Percentiles rank a stretch among this genome's conserved stretches.
Evolutionary conservation across 2,329 filamentous ascomycete genomes (phyloP).

Genomic region (Penicillium concentricum): DNA sequence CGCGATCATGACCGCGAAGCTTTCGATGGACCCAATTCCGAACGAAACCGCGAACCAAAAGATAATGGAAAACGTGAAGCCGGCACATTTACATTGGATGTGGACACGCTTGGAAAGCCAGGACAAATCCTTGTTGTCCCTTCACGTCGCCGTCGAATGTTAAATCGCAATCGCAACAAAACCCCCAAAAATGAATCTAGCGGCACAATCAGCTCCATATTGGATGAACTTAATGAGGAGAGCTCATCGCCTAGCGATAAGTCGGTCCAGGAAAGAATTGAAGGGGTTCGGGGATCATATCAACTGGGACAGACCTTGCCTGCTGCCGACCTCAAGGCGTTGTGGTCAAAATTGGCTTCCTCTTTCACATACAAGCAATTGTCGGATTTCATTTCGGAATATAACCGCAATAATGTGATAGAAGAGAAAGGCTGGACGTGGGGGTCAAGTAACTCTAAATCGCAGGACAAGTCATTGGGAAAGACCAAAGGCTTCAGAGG

Average conservation of each 20-base stretch:
- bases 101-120: conserved; percentile 37
- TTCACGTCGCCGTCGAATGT: conserved; percentile 19
- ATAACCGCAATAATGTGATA: background rate
- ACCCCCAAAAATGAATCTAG: conserved; percentile 5
- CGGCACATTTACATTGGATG: conserved; percentile 28
- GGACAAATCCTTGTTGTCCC: conserved; percentile 39
- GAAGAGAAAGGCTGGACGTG: conserved; percentile 19
- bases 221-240: conserved; percentile 28
- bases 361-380: conserved; percentile 39
- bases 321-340: conserved; percentile 28
- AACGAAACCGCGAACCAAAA: conserved; percentile 2
- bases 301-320: conserved; percentile 27
- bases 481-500: conserved; percentile 24
- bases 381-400: conserved; percentile 27
- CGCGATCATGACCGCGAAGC: conserved; percentile 5
- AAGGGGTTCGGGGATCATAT: conserved; percentile 26
- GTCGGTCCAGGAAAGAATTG: conserved; percentile 27
- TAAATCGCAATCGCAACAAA: conserved; percentile 1
- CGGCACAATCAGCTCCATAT: conserved; percentile 20
- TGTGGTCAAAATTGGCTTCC: conserved; percentile 30
- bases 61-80: background rate
- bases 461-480: conserved; percentile 11
- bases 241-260: conserved; percentile 9
- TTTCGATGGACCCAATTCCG: background rate
- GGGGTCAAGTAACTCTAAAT: conserved; percentile 33